phyloP scores from a whole-genome alignment of 2,329 filamentous ascomycete genomes.

The Tolypocladium ovalisporum region DNA sequence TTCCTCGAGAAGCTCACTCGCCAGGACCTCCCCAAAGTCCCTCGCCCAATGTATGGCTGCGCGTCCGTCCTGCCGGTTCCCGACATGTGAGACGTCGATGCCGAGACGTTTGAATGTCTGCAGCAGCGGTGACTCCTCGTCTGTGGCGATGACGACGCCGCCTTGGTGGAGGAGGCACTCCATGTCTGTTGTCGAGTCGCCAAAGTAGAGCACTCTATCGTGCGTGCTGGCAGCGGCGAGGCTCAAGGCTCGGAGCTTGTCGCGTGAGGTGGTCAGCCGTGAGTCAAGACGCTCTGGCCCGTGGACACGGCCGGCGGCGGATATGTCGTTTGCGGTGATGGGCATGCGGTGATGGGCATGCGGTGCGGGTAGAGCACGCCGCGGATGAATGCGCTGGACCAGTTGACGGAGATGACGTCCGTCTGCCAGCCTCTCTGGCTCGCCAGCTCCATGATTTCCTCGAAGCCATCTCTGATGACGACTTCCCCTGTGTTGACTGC shows the following conservation, averaged over 20 bases:
- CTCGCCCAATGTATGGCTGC: slow-evolving; percentile 28
- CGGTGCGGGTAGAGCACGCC: slow-evolving; percentile 26
- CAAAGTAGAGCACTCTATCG: slow-evolving; percentile 37
- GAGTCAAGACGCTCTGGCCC: slow-evolving; percentile 23
- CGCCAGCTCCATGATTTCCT: slow-evolving; percentile 16
- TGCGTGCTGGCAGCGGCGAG: slow-evolving; percentile 12
- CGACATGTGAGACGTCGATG: slow-evolving; percentile 25
- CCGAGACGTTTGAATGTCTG: slow-evolving; percentile 25
- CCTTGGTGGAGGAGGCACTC: slow-evolving; percentile 35
- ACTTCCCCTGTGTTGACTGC: slow-evolving; percentile 22
- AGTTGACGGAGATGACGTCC: slow-evolving; percentile 40
- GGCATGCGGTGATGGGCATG: slow-evolving; percentile 22
- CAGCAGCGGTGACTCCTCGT: slow-evolving; percentile 22
- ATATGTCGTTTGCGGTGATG: slow-evolving; percentile 34
- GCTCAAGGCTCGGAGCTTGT: slow-evolving; percentile 34
- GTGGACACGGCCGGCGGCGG: slow-evolving; percentile 25
- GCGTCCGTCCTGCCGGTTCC: slow-evolving; percentile 2
- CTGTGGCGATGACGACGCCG: slow-evolving; percentile 36
- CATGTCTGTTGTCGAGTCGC: slow-evolving; percentile 46
- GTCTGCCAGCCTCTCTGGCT: slow-evolving; percentile 22
- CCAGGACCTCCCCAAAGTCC: slow-evolving; percentile 30
- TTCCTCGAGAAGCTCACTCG: slow-evolving; percentile 14
- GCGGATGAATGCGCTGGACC: slow-evolving; percentile 35
- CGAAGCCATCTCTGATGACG: slow-evolving; percentile 28
- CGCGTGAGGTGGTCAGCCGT: slow-evolving; percentile 25